Conservation (phyloP, 2,329 filamentous ascomycete genomes). For the Chrysoporthe austroafricana region DNA sequence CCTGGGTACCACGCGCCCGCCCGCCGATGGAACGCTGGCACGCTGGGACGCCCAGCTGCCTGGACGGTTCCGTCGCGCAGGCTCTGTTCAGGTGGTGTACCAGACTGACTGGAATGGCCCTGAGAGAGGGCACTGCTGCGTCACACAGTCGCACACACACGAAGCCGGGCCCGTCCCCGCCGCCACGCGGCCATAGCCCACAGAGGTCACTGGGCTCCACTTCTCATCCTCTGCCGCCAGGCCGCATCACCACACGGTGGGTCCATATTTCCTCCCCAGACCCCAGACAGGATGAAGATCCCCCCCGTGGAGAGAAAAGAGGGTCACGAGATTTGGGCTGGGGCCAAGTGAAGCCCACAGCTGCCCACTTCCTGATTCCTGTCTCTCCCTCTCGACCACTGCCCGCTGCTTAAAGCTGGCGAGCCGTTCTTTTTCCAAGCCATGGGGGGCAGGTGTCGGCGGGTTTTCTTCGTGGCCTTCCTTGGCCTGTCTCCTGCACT, state of each 20-base stretch:
- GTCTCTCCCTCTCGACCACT: background rate
- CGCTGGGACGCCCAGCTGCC: background rate
- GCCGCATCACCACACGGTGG: background rate
- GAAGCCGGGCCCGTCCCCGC: background rate
- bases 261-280: background rate
- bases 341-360: background rate
- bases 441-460: background rate
- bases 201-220: background rate
- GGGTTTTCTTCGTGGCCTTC: background rate
- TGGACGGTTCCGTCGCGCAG: background rate
- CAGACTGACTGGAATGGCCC: background rate
- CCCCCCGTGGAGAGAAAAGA: slow-evolving; percentile 7
- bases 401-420: background rate
- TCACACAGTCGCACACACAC: background rate
- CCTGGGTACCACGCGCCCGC: background rate
- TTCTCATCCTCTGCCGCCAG: background rate
- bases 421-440: background rate
- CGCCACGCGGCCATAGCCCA: background rate
- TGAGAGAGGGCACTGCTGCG: background rate
- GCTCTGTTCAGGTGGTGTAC: background rate
- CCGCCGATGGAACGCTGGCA: background rate
- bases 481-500: background rate
- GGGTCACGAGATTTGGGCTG: background rate
- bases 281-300: background rate
- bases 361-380: background rate